Conservation (phyloP, 495 filamentous ascomycete genomes). For the Penicillium atrosanguineum region DNA sequence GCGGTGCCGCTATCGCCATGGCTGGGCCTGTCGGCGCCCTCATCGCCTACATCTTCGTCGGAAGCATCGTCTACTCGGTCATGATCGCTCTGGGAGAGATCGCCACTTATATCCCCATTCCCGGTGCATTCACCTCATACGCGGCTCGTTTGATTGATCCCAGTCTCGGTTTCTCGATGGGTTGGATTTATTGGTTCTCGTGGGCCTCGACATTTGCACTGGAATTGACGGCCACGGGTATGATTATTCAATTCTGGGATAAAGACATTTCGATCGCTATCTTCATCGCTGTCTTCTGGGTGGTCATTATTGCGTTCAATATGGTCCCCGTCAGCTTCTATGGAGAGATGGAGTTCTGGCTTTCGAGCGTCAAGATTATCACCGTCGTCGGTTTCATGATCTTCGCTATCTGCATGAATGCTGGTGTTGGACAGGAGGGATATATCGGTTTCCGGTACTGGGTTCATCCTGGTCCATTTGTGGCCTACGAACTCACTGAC, state of each 20-base stretch:
- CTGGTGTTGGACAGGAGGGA: slow-evolving; percentile 57
- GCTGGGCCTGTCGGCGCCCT: slow-evolving; percentile 68
- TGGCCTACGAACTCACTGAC: slow-evolving; percentile 42
- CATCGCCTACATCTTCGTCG: slow-evolving; percentile 65
- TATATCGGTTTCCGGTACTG: slow-evolving; percentile 67
- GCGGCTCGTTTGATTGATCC: slow-evolving; percentile 70
- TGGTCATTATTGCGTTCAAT: slow-evolving; percentile 65
- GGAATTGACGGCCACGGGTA: slow-evolving; percentile 70
- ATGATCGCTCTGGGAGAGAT: slow-evolving; percentile 66
- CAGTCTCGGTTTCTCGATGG: slow-evolving; percentile 74
- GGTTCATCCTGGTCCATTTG: slow-evolving; percentile 66
- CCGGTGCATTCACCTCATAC: slow-evolving; percentile 74
- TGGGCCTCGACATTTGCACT: slow-evolving; percentile 66
- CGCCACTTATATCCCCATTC: slow-evolving; percentile 73
- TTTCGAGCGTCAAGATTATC: slow-evolving; percentile 63
- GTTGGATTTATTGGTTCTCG: slow-evolving; percentile 73
- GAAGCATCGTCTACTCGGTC: slow-evolving; percentile 59
- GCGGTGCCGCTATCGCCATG: slow-evolving; percentile 62
- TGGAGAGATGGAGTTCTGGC: slow-evolving; percentile 67
- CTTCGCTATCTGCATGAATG: slow-evolving; percentile 64
- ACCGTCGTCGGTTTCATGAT: slow-evolving; percentile 65
- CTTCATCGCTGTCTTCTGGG: slow-evolving; percentile 75
- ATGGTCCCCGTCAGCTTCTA: slow-evolving; percentile 57
- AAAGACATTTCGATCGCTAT: slow-evolving; percentile 57
- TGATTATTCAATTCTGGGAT: slow-evolving; percentile 78